A percentile compares a stretch with the other conserved stretches of the same genome.
Evolutionary conservation across 2,329 filamentous ascomycete genomes (phyloP).

Genomic region (Capronia americana): DNA sequence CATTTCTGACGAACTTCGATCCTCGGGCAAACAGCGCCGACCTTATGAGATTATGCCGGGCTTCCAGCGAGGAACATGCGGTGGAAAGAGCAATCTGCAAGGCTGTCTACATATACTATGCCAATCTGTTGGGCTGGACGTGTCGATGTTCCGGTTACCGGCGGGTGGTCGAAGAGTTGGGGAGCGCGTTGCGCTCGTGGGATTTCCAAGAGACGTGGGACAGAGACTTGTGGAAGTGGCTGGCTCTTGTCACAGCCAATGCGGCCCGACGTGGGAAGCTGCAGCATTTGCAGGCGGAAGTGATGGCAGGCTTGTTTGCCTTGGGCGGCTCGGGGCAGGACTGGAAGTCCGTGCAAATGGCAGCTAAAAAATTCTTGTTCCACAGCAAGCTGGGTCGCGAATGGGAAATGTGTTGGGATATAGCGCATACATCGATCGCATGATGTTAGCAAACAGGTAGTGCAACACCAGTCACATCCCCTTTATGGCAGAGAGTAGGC

Average conservation of each 20-base stretch:
- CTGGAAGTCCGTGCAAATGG: constrained; percentile 20
- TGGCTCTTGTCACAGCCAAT: constrained; percentile 28
- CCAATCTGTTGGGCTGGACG: constrained; percentile 30
- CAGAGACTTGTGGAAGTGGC: constrained; percentile 25
- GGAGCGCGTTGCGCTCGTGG: constrained; percentile 13
- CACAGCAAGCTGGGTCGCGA: constrained; percentile 28
- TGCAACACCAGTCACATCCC: too few relatives aligned
- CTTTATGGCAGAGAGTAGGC: neutral
- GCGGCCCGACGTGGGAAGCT: constrained; percentile 26
- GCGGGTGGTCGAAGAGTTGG: constrained; percentile 25
- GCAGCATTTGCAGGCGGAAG: constrained; percentile 23
- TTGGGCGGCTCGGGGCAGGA: neutral
- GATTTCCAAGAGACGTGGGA: constrained; percentile 12
- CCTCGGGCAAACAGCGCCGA: constrained; percentile 27
- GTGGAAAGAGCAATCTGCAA: constrained; percentile 29
- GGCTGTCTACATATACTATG: constrained; percentile 30
- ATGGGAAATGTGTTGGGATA: constrained; percentile 31
- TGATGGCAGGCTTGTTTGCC: constrained; percentile 22
- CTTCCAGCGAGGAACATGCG: neutral
- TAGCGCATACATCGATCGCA: constrained; percentile 3
- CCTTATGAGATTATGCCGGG: constrained; percentile 27
- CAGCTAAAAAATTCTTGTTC: constrained; percentile 22
- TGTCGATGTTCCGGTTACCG: constrained; percentile 33
- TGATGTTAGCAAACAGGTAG: neutral
- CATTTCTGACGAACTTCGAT: constrained; percentile 29